Conservation (phyloP, 371 early-diverging fungal species). For the Mucor irregularis region DNA sequence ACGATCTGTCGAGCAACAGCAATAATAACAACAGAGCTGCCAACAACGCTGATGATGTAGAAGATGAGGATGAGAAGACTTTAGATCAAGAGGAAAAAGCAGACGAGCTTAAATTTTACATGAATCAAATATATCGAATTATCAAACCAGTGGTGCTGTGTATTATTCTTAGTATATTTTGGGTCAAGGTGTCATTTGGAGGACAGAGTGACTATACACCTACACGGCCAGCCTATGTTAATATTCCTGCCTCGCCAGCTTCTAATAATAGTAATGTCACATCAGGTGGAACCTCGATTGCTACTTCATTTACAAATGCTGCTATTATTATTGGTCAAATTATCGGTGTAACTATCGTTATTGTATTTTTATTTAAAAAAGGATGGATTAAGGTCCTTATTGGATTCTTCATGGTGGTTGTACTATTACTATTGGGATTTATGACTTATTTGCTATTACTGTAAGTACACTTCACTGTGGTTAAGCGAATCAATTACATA, state of each 20-base stretch:
- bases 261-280: conserved; percentile 3
- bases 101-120: conserved; percentile 74
- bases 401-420: conserved; percentile 77
- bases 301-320: conserved; percentile 62
- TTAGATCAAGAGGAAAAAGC: conserved; percentile 36
- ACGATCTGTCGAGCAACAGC: conserved; percentile 18
- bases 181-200: conserved; percentile 78
- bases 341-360: conserved; percentile 75
- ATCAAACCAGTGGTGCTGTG: conserved; percentile 80
- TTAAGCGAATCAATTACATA: background rate
- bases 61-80: conserved; percentile 1
- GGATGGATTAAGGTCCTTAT: conserved; percentile 78
- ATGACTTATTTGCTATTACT: conserved; percentile 73
- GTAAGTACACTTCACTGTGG: conserved; percentile 19
- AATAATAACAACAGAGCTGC: too few relatives aligned
- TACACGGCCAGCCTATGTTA: conserved; percentile 48
- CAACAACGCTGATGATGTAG: background rate
- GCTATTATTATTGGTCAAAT: conserved; percentile 78
- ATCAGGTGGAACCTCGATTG: conserved; percentile 11
- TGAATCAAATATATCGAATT: conserved; percentile 77
- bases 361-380: conserved; percentile 74
- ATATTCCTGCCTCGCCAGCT: conserved; percentile 17
- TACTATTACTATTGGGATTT: conserved; percentile 69
- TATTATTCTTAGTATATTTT: conserved; percentile 75
- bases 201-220: conserved; percentile 62